Base-by-base conservation (phyloP, 2,329 filamentous ascomycete genomes). In the Purpureocillium lavendulum region DNA sequence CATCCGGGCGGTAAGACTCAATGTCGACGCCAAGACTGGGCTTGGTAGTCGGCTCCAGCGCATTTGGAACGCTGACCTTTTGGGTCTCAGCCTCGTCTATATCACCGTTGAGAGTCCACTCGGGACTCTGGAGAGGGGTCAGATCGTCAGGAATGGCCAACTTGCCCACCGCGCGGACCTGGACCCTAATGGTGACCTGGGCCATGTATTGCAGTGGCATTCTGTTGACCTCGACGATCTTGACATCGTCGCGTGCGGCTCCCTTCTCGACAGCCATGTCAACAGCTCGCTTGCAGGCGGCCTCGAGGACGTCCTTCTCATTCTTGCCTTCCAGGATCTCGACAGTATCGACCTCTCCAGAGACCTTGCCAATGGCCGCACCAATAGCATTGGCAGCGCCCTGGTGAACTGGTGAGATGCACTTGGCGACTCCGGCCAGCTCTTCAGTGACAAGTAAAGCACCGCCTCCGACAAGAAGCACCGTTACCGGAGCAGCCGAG, bases 381-480 rank as follows among this genome's bases (percentile, higher is more conserved):
- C 76, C 76, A 3, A 80, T 70, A 0, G 76, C 75, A 51, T 80
- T 80, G 4, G 75, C 75, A 1, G 71, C 73, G 40, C 71, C 72
- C 24, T 73, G 62, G 36, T 69, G 70, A 2, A 67, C 63, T 1
- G 75, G 75, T 4, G 65, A 59, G 7, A 73, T 69, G 40, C 70
- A 66, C 44, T 70, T 60, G 7, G 64, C 61, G 1, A 75, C 73
- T 0, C 72, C 73, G 1, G 61, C 56, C 7, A 79, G 60, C 1
- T 59, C 48, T 5, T 69, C 60, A 1, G 69, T 65, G 3, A 70
- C 67, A 2, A 78, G 53, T 1, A 79, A 61, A 1, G 71, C 68
- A 4, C 76, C 75, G 5, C 76, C 76, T 2, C 75, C 76, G 0
- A 79, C 75, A 0, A 80, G 62, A 1, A 79, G 59, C 1, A 77